These are phyloP conservation scores for Porogramme epimiltina DNA, from an alignment of 1,284 basidiomycete genomes.

Conservation along the genomic window DNA sequence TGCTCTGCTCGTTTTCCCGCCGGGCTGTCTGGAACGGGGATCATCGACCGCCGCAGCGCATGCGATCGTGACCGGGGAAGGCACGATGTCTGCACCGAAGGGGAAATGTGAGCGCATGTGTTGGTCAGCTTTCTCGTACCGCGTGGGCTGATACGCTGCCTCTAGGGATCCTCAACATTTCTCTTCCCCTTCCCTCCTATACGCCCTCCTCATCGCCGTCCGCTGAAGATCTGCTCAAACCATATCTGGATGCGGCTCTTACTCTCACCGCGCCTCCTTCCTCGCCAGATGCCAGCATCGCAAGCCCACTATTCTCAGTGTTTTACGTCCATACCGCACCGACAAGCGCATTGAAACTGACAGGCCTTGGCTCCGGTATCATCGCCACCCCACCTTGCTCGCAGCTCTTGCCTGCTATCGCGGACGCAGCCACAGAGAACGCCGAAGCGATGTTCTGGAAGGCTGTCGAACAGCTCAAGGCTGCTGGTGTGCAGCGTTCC, in stretches of 20 bases:
- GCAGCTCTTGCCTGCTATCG: slow-evolving; percentile 50
- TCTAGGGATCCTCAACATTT: slow-evolving; percentile 53
- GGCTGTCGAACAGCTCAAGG: slow-evolving; percentile 33
- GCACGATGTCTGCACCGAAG: slow-evolving; percentile 82
- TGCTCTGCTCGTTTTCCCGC: slow-evolving; percentile 82
- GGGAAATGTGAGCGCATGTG: slow-evolving; percentile 70
- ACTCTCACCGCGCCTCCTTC: slow-evolving; percentile 32
- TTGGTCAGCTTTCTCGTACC: slow-evolving; percentile 43
- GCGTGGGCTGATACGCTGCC: background rate
- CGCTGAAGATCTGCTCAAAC: slow-evolving; percentile 53
- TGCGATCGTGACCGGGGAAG: slow-evolving; percentile 79
- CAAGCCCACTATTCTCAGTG: slow-evolving; percentile 50
- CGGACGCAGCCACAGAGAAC: slow-evolving; percentile 57
- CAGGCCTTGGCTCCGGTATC: no score
- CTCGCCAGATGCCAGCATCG: slow-evolving; percentile 12
- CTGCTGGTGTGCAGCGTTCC: slow-evolving; percentile 14
- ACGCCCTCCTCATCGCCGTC: slow-evolving; percentile 20
- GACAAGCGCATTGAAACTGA: slow-evolving; percentile 9
- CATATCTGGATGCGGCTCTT: slow-evolving; percentile 60
- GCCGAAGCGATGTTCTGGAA: slow-evolving; percentile 69
- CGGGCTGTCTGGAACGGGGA: slow-evolving; percentile 52
- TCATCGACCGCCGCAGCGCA: slow-evolving; percentile 59
- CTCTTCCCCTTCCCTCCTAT: slow-evolving; percentile 45
- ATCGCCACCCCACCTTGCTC: slow-evolving; percentile 42
- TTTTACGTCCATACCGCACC: slow-evolving; percentile 53